Base-by-base conservation (phyloP, 2,329 filamentous ascomycete genomes). In the Lasiodiplodia sp. region DNA sequence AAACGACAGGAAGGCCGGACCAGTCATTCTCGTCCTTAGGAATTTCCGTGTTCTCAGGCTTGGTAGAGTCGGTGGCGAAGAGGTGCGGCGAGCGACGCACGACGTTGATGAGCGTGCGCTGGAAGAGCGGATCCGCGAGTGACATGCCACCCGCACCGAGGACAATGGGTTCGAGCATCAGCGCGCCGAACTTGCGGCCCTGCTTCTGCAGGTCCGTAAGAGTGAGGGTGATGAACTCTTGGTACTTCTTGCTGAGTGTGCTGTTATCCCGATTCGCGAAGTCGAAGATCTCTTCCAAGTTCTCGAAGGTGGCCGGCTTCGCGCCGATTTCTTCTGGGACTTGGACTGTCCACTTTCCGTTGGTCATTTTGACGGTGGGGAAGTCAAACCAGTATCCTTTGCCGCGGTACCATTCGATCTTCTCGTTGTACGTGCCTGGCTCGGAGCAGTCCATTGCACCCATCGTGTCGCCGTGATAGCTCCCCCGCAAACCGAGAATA, bases 401-500 rank as follows among this genome's bases (percentile, higher is more conserved):
- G 0, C 92, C 92, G 69, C 88, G 83, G 75, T 96, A 96, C 93
- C 93, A 96, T 75, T 96, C 92, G 0, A 94, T 91, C 76, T 93
- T 93, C 73, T 93, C 87, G 73, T 96, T 96, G 77, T 86, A 96
- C 0, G 87, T 87, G 40, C 87, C 90, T 0, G 93, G 92, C 75
- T 96, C 92, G 0, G 91, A 89, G 66, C 89, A 92, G 77, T 96
- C 92, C 93, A 96, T 96, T 0, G 92, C 92, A 0, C 93, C 93
- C 57, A 96, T 94, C 0, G 93, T 96, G 75, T 96, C 93, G 1
- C 93, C 93, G 73, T 96, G 93, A 73, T 96, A 96, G 72, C 91
- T 92, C 0, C 92, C 92, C 75, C 90, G 92, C 11, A 96, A 81
- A 0, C 93, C 93, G 3, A 96, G 77, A 2, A 96, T 87, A 3